A percentile compares a stretch with the other conserved stretches of the same genome.
These are phyloP conservation scores for Fimicolochytrium jonesii DNA, from an alignment of 192 early-diverging fungal genomes.

Conservation along the genomic window DNA sequence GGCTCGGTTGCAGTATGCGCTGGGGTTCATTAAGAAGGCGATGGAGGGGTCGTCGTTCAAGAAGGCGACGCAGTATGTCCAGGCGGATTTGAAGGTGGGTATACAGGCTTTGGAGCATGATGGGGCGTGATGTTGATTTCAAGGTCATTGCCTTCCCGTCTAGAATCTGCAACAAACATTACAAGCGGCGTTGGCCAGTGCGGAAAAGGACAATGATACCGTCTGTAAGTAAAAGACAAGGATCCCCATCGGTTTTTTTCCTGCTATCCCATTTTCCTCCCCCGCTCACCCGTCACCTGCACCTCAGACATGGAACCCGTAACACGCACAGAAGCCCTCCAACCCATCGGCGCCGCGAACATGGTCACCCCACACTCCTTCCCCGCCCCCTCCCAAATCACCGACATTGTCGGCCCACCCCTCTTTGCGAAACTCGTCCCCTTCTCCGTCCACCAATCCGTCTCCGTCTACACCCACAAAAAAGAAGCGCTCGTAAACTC, in stretches of 20 bases:
- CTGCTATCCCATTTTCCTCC: neutral
- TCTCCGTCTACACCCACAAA: conserved; percentile 78
- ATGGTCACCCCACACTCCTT: conserved; percentile 73
- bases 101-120: too few relatives aligned
- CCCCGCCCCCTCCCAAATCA: conserved; percentile 53
- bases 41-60: conserved; percentile 26
- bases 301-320: conserved; percentile 64
- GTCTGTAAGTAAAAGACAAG: conserved; percentile 44
- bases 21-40: conserved; percentile 16
- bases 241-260: neutral
- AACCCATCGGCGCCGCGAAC: conserved; percentile 58
- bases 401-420: conserved; percentile 58
- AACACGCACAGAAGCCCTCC: conserved; percentile 55
- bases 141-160: neutral
- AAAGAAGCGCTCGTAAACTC: conserved; percentile 72
- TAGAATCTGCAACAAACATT: conserved; percentile 23
- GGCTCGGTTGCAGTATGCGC: conserved; percentile 60
- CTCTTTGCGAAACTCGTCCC: conserved; percentile 83
- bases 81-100: conserved; percentile 29
- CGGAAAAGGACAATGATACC: conserved; percentile 88
- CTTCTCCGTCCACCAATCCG: conserved; percentile 87
- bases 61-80: conserved; percentile 16
- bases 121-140: too few relatives aligned
- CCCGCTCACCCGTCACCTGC: neutral
- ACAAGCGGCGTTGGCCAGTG: conserved; percentile 42